phyloP scores from a whole-genome alignment of 441 rosid genomes.

The Melastoma candidum region DNA sequence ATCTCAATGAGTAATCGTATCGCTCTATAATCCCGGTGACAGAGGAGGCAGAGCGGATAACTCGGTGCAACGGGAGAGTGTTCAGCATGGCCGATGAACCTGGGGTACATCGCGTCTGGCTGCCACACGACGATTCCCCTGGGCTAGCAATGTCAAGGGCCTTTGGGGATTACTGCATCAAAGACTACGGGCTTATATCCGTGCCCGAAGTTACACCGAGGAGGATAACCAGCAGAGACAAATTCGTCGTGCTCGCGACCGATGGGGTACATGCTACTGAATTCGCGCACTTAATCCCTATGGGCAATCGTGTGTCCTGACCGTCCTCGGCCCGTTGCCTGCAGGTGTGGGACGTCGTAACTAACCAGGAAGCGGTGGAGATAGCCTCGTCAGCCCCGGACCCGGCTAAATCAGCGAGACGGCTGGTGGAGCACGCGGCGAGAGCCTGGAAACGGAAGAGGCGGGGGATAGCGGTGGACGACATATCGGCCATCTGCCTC shows the following conservation, averaged over 20 bases:
- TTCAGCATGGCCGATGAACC: slow-evolving; percentile 78
- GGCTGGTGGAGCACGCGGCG: slow-evolving; percentile 49
- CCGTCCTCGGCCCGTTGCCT: not conserved
- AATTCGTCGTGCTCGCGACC: slow-evolving; percentile 74
- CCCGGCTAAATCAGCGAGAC: slow-evolving; percentile 58
- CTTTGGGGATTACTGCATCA: slow-evolving; percentile 84
- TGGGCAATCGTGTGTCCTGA: not conserved
- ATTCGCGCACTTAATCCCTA: not conserved
- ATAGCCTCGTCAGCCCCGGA: slow-evolving; percentile 48
- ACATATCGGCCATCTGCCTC: slow-evolving; percentile 87
- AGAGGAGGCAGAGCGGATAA: slow-evolving; percentile 84
- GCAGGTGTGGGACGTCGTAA: slow-evolving; percentile 92
- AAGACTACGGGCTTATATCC: slow-evolving; percentile 67
- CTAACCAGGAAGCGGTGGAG: slow-evolving; percentile 76
- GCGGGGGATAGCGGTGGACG: slow-evolving; percentile 79
- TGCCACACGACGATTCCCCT: slow-evolving; percentile 59
- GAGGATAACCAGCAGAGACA: slow-evolving; percentile 53
- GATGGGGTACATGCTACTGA: slow-evolving; percentile 57
- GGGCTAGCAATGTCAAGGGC: slow-evolving; percentile 97
- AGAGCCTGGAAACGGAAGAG: slow-evolving; percentile 66
- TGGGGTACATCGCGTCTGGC: slow-evolving; percentile 88
- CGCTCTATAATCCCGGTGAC: slow-evolving; percentile 10
- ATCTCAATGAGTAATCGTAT: slow-evolving; percentile 4
- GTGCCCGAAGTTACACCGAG: slow-evolving; percentile 80
- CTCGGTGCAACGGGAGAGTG: slow-evolving; percentile 53